Conservation (phyloP, 495 filamentous ascomycete species). For the Talaromyces adpressus region DNA sequence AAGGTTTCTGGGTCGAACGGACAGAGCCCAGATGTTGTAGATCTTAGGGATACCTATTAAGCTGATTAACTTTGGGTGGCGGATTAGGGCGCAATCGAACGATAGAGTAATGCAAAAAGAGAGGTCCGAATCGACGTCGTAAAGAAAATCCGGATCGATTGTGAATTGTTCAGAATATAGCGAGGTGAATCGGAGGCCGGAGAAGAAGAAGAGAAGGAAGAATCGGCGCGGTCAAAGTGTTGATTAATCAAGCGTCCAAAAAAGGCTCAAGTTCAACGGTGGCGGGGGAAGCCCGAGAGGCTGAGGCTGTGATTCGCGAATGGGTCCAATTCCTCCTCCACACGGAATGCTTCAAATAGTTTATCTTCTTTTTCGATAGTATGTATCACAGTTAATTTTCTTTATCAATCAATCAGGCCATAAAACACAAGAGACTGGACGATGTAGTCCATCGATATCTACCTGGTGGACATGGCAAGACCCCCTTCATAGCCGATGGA, state of each 20-base stretch:
- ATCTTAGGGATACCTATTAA: neutral
- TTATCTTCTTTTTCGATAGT: neutral
- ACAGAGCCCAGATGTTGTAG: neutral
- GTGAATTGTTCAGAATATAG: neutral
- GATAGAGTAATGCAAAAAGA: neutral
- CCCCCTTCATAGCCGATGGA: neutral
- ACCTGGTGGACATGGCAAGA: neutral
- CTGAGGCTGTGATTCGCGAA: neutral
- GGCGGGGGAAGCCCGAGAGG: neutral
- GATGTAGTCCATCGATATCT: no score
- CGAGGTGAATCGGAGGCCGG: neutral
- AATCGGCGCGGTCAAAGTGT: neutral
- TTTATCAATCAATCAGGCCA: neutral
- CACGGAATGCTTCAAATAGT: neutral
- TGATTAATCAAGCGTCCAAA: neutral
- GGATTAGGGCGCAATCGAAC: neutral
- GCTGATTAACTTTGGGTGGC: neutral
- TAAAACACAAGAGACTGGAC: neutral
- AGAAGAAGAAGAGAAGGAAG: neutral
- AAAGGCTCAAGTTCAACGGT: neutral
- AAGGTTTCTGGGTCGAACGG: neutral
- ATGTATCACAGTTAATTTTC: neutral
- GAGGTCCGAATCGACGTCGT: neutral
- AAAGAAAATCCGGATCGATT: neutral
- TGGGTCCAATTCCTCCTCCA: neutral